Evolutionary conservation across 1,139 yeast genomes (phyloP), one percentile per base, ranked within the genome.

Genomic region (Blastobotrys ciferrii): DNA sequence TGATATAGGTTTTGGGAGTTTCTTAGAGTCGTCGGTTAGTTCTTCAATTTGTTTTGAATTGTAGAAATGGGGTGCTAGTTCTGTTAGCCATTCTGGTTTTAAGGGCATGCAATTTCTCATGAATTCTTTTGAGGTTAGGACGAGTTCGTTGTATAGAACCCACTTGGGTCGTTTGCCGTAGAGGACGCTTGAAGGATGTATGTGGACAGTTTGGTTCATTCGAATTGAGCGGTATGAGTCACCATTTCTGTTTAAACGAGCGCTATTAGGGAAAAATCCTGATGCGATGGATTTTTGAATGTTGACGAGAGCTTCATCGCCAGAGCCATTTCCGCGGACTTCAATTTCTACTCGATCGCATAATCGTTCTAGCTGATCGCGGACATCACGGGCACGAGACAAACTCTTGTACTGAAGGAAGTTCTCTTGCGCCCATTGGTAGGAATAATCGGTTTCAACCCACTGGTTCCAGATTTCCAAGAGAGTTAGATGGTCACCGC

Each of bases 371-470:
- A 92, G 67, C 61, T 92, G 98, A 23, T 79, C 80, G 31, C 89
- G 74, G 1, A 91, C 84, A 53, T 84, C 87, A 46, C 83, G 70
- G 0, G 84, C 92, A 38, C 96, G 70, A 36, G 72, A 71, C 58
- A 92, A 66, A 0, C 95, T 80, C 62, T 84, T 82, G 65, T 78
- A 78, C 62, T 92, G 97, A 2, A 92, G 61, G 61, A 79, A 88
- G 60, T 87, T 82, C 58, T 89, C 97, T 56, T 78, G 81, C 57
- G 97, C 91, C 98, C 98, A 92, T 49, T 81, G 80, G 39, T 72
- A 72, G 0, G 95, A 84, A 61, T 70, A 85, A 0, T 84, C 87
- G 2, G 81, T 76, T 3, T 78, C 84, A 3, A 66, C 77, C 95
- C 96, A 92, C 56, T 80, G 83, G 19, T 78, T 73, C 80, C 85